These are phyloP conservation scores for Termitomyces titanicus DNA, from an alignment of 768 basidiomycete species.

Conservation along the genomic window DNA sequence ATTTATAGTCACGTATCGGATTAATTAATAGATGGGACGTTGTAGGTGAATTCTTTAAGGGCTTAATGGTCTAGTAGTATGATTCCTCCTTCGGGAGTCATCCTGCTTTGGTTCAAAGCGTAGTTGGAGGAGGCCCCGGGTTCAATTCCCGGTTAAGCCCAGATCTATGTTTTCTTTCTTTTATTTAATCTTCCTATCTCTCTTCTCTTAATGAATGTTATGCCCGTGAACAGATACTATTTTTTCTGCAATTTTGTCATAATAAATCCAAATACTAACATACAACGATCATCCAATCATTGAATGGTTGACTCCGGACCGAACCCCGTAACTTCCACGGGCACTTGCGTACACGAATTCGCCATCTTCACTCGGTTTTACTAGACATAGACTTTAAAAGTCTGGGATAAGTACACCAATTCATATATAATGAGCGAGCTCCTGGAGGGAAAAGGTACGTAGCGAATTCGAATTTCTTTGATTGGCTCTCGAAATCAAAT, in stretches of 20 bases:
- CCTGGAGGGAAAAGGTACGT: slow-evolving; percentile 4
- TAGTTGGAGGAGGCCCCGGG: neutral
- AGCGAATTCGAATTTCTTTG: neutral
- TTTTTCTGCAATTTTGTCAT: too few species aligned
- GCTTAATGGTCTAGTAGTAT: slow-evolving; percentile 7
- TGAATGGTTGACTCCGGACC: too few species aligned
- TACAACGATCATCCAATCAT: too few species aligned
- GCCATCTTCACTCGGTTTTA: neutral
- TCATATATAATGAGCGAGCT: neutral
- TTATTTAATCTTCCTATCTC: too few species aligned
- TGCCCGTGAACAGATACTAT: too few species aligned
- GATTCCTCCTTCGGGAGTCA: slow-evolving; percentile 1
- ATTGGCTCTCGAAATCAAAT: neutral
- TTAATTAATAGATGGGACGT: too few species aligned
- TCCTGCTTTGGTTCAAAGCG: neutral
- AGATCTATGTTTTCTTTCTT: neutral
- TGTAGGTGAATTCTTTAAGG: too few species aligned
- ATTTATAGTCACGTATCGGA: too few species aligned
- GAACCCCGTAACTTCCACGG: too few species aligned
- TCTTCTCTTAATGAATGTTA: too few species aligned
- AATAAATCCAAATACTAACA: too few species aligned
- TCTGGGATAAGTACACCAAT: neutral
- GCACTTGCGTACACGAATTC: too few species aligned
- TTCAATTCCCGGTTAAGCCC: slow-evolving; percentile 3
- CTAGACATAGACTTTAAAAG: neutral